Percentiles rank a stretch among this genome's conserved stretches.
Evolutionary conservation across 371 early-diverging fungal genomes (phyloP).

Genomic region (Lichtheimia ramosa): DNA sequence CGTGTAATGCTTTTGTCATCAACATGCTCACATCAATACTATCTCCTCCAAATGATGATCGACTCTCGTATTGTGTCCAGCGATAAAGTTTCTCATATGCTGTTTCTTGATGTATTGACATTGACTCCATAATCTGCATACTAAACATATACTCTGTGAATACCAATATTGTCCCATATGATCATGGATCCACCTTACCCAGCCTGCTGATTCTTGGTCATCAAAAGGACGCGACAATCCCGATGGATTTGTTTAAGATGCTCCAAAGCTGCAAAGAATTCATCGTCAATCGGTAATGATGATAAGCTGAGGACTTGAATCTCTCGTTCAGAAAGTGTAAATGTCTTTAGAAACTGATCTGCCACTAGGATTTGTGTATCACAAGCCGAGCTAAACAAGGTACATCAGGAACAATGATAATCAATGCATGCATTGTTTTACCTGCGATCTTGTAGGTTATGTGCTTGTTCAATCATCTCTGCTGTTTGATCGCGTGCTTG

Average conservation of each 20-base stretch:
- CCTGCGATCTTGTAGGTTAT: constrained; percentile 63
- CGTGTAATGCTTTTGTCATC: constrained; percentile 69
- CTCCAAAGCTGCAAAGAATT: constrained; percentile 75
- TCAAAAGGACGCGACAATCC: constrained; percentile 78
- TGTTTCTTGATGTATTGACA: constrained; percentile 68
- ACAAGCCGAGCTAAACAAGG: constrained; percentile 43
- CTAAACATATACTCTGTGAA: constrained; percentile 30
- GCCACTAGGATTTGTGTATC: constrained; percentile 50
- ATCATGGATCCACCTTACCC: constrained; percentile 48
- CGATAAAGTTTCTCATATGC: constrained; percentile 77
- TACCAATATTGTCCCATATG: background rate
- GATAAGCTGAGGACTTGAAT: constrained; percentile 55
- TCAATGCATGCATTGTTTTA: constrained; percentile 13
- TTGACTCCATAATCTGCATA: constrained; percentile 78
- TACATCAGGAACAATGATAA: background rate
- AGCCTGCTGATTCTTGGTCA: constrained; percentile 75
- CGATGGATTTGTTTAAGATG: constrained; percentile 72
- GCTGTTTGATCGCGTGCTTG: constrained; percentile 56
- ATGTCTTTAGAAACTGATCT: constrained; percentile 67
- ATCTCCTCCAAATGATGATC: constrained; percentile 65
- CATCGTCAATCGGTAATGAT: constrained; percentile 49
- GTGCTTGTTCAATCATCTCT: constrained; percentile 66
- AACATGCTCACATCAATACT: constrained; percentile 70
- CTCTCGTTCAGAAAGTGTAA: constrained; percentile 70
- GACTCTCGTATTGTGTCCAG: constrained; percentile 79